These are phyloP conservation scores for Phlebiopsis flavidoalba DNA, from an alignment of 768 basidiomycete genomes.

Conservation along the genomic window DNA sequence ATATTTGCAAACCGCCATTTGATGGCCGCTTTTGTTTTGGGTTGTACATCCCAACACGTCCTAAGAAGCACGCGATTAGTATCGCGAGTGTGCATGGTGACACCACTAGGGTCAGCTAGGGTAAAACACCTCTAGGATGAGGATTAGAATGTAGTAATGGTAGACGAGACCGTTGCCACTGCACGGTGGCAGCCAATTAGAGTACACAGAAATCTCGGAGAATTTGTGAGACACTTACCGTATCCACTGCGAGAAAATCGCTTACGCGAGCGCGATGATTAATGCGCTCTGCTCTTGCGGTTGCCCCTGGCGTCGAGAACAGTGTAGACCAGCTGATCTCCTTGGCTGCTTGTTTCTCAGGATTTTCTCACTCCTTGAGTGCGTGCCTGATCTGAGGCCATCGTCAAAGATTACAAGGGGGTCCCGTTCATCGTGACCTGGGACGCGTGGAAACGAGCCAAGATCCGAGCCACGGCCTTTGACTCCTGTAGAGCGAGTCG, in stretches of 20 bases:
- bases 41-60: conserved; percentile 51
- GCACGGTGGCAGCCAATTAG: background rate
- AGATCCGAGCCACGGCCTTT: conserved; percentile 50
- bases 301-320: conserved; percentile 63
- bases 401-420: conserved; percentile 46
- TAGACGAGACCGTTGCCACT: conserved; percentile 65
- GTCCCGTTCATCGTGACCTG: conserved; percentile 52
- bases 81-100: too few species aligned
- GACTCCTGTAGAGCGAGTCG: conserved; percentile 36
- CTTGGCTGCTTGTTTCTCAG: conserved; percentile 51
- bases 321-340: conserved; percentile 47
- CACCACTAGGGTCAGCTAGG: too few species aligned
- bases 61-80: background rate
- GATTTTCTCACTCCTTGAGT: conserved; percentile 47
- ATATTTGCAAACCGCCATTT: conserved; percentile 63
- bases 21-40: conserved; percentile 52
- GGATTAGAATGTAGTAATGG: conserved; percentile 72
- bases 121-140: conserved; percentile 59
- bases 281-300: conserved; percentile 60
- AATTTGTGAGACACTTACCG: conserved; percentile 22
- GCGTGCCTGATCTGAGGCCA: conserved; percentile 71
- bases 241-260: conserved; percentile 75
- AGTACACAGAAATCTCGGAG: background rate
- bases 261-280: conserved; percentile 61
- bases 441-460: conserved; percentile 71